A percentile compares a stretch with the other conserved stretches of the same genome.
phyloP scores from a whole-genome alignment of 176 grass and related monocot species.

The Carex myosuroides region DNA sequence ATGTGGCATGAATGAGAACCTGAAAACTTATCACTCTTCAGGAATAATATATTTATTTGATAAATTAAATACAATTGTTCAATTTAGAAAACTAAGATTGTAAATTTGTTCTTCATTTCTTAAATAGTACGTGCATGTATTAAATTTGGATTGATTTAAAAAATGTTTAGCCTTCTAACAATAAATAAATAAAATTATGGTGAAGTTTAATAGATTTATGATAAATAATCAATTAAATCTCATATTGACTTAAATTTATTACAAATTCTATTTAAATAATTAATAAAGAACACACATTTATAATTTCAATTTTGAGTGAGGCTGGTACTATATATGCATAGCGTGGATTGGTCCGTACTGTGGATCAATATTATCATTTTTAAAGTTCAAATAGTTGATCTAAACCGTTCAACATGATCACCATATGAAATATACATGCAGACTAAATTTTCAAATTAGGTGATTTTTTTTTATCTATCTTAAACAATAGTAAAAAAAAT shows the following conservation, averaged over 20 bases:
- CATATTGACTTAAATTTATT: background rate
- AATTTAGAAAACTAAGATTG: slow-evolving; percentile 1
- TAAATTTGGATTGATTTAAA: background rate
- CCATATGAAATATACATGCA: no score
- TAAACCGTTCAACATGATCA: no score
- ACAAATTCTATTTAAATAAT: background rate
- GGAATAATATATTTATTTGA: background rate
- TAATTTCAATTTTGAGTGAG: background rate
- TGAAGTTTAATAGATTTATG: background rate
- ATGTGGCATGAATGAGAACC: no score
- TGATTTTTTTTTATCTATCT: no score
- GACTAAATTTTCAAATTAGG: no score
- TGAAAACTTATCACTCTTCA: background rate
- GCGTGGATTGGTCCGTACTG: no score
- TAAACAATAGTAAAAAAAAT: no score
- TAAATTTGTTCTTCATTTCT: background rate
- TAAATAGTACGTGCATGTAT: background rate
- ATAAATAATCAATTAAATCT: background rate
- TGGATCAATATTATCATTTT: no score
- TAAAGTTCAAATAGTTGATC: no score
- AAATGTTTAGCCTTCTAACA: background rate
- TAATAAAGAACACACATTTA: background rate
- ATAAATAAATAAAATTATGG: no score
- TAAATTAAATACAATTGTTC: background rate
- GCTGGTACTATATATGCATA: no score